Base-by-base conservation (phyloP, 352 stramenopile genomes). In the Globisporangium nunn region DNA sequence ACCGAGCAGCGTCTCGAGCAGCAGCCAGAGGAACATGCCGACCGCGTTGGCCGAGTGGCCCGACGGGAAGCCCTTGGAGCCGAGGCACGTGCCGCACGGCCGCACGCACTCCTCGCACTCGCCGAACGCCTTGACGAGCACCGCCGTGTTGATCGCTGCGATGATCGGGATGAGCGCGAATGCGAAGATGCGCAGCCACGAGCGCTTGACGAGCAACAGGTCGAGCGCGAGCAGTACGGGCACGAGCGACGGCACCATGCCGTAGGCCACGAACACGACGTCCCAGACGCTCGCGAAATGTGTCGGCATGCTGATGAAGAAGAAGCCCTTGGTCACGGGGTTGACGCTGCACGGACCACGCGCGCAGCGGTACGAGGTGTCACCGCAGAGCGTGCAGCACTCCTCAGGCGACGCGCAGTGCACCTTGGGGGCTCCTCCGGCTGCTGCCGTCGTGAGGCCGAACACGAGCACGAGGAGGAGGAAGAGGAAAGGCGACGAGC, bases 191-290 rank as follows among this genome's bases (percentile, higher is more conserved):
- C 63, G 62, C 58, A 63, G 67, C 75, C 72, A 85, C 52, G 63
- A 81, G 40, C 71, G 71, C 30, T 55, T 59, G 52, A 71, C 52
- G 23, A 83, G 45, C 44, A 83, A 62, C 14, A 85, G 58, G 6
- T 75, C 66, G 28, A 85, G 66, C 50, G 63, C 62, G 37, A 81
- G 40, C 12, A 58, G 52, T 35, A 81, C 61, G 10, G 62, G 71
- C 50, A 78, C 68, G 45, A 83, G 56, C 54, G 80, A 85, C 52
- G 75, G 75, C 46, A 85, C 75, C 59, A 78, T 80, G 33, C 75
- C 64, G 55, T 85, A 85, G 40, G 75, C 73, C 31, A 61, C 64
- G 51, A 79, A 77, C 6, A 74, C 59, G 54, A 79, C 67, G 52
- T 85, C 75, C 70, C 71, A 80, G 64, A 81, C 67, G 45, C 66